Evolutionary conservation across 768 basidiomycete species (phyloP).

Genomic region (Leccinum subgranulosum): DNA sequence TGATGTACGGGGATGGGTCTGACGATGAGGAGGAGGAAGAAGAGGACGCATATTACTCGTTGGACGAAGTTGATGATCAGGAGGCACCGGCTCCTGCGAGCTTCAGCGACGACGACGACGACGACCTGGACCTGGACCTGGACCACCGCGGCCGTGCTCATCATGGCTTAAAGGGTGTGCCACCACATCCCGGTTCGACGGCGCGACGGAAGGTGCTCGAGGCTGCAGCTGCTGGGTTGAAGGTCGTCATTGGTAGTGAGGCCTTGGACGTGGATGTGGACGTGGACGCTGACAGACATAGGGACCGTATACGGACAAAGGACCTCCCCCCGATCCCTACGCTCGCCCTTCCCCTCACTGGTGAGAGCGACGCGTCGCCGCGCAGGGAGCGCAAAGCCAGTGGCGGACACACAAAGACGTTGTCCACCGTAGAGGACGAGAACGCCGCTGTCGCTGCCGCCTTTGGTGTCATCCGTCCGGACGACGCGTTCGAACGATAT

Average conservation of each 20-base stretch:
- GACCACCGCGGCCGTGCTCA: background rate
- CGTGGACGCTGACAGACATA: conserved; percentile 9
- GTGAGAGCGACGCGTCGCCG: conserved; percentile 11
- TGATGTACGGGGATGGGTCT: background rate
- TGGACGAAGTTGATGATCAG: conserved; percentile 42
- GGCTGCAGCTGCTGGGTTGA: conserved; percentile 61
- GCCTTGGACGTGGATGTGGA: background rate
- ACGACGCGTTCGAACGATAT: conserved; percentile 90
- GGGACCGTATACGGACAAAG: conserved; percentile 34
- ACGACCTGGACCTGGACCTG: background rate
- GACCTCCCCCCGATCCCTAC: conserved; percentile 55
- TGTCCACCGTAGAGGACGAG: background rate
- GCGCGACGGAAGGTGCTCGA: conserved; percentile 73
- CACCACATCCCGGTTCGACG: background rate
- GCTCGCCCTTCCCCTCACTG: conserved; percentile 2
- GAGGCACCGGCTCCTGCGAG: background rate
- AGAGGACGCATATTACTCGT: conserved; percentile 32
- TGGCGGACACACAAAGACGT: background rate
- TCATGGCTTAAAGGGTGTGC: background rate
- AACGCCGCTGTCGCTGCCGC: conserved; percentile 7
- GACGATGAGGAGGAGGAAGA: conserved; percentile 22
- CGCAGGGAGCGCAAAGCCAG: background rate
- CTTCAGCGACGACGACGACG: background rate
- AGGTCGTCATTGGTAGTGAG: conserved; percentile 49
- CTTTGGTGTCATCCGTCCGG: conserved; percentile 36